Base-by-base conservation (phyloP, 1,139 yeast species). In the Scheffersomyces insectosa region DNA sequence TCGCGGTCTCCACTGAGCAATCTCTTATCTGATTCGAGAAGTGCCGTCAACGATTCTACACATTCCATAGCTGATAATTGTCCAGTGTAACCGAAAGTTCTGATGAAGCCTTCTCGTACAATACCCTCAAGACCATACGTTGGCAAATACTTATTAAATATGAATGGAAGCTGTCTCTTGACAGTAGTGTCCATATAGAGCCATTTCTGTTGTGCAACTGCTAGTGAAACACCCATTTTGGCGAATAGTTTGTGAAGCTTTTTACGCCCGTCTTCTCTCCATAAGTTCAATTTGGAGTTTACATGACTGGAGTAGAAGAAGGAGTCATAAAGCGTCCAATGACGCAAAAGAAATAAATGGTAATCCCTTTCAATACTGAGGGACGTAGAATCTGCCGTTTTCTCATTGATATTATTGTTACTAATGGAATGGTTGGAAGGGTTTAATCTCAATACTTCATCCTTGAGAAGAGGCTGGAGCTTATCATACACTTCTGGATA, bases 221-320 rank as follows among this genome's bases (percentile, higher is more conserved):
- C 87, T 39, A 95, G 69, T 0, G 97, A 85, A 5, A 95, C 86
- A 6, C 99, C 99, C 97, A 95, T 93, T 54, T 87, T 82, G 2
- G 99, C 99, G 68, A 95, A 87, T 77, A 95, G 75, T 56, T 90
- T 90, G 60, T 91, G 96, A 39, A 95, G 70, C 52, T 84, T 79
- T 60, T 88, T 89, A 54, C 85, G 80, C 3, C 99, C 99, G 45
- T 88, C 95, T 57, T 88, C 97, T 16, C 95, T 86, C 93, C 97
- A 95, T 36, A 93, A 68, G 46, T 84, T 83, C 46, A 93, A 71
- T 60, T 90, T 88, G 16, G 98, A 86, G 55, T 91, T 89, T 35
- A 93, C 90, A 59, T 85, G 93, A 48, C 90, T 85, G 23, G 97
- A 89, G 62, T 90, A 95, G 58, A 82, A 80, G 68, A 95, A 90